A percentile compares a stretch with the other conserved stretches of the same genome.
These are phyloP conservation scores for Mrakia hoshinonis DNA, from an alignment of 768 basidiomycete species.

Conservation along the genomic window DNA sequence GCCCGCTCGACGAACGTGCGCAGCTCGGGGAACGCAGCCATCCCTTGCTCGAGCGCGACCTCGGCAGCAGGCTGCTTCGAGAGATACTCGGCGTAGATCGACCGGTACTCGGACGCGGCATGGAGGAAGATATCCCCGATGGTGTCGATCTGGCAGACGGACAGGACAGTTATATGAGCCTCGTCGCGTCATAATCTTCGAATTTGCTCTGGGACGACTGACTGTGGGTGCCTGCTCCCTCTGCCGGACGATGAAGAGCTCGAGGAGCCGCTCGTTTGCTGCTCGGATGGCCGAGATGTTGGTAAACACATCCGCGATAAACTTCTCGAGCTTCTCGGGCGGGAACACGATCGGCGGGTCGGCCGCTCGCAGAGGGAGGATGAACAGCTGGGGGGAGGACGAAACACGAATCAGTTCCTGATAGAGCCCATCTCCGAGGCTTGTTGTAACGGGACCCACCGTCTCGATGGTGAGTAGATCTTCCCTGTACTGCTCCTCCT, in stretches of 20 bases:
- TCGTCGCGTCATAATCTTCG: too few species aligned
- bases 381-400: constrained; percentile 52
- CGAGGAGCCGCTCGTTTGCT: constrained; percentile 70
- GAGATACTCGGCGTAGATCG: constrained; percentile 70
- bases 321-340: constrained; percentile 56
- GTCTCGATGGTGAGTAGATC: constrained; percentile 77
- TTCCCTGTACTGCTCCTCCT: constrained; percentile 80
- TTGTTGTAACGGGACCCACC: constrained; percentile 46
- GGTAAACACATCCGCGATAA: constrained; percentile 81
- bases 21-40: constrained; percentile 70
- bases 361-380: constrained; percentile 60
- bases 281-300: constrained; percentile 81
- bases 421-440: background rate
- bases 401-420: background rate
- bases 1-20: constrained; percentile 69
- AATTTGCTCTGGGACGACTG: background rate
- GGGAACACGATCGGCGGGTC: constrained; percentile 67
- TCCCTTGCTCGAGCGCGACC: constrained; percentile 76
- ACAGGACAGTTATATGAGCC: too few species aligned
- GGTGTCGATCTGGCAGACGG: constrained; percentile 53
- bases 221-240: constrained; percentile 60
- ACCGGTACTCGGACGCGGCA: constrained; percentile 76
- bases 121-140: constrained; percentile 85
- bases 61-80: constrained; percentile 62
- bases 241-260: constrained; percentile 77